phyloP scores from a whole-genome alignment of 495 filamentous ascomycete genomes.

The Neurospora tetrasperma region DNA sequence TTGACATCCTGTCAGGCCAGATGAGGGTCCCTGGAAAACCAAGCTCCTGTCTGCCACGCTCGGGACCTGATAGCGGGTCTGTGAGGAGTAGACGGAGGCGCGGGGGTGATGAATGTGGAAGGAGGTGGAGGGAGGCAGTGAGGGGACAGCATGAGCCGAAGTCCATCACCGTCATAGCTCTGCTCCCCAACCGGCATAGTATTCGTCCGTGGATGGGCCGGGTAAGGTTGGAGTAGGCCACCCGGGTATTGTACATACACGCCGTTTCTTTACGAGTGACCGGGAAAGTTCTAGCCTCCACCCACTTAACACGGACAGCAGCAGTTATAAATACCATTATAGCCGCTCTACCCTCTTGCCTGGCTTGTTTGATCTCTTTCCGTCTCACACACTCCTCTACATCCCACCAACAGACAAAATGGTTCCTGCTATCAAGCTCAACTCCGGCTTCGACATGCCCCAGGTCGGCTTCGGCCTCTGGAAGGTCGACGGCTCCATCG shows the following conservation, averaged over 20 bases:
- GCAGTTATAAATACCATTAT: conserved; percentile 20
- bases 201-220: background rate
- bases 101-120: background rate
- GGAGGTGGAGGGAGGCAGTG: background rate
- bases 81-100: conserved; percentile 4
- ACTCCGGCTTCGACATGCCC: conserved; percentile 75
- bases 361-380: conserved; percentile 8
- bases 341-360: conserved; percentile 6
- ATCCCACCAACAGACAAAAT: conserved; percentile 13
- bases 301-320: conserved; percentile 5
- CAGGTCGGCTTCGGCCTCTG: conserved; percentile 75
- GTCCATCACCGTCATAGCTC: background rate
- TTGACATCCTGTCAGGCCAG: conserved; percentile 6
- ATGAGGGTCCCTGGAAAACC: conserved; percentile 4
- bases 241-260: background rate
- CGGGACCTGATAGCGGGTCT: conserved; percentile 20
- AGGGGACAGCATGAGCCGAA: conserved; percentile 5
- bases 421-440: conserved; percentile 62
- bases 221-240: background rate
- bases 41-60: conserved; percentile 6
- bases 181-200: background rate
- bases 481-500: conserved; percentile 75
- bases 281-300: conserved; percentile 7
- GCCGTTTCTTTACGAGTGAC: background rate
- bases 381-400: background rate